Evolutionary conservation across 345 rosid genomes (phyloP), one percentile per base, ranked within the genome.

Genomic region (Excoecaria agallocha): DNA sequence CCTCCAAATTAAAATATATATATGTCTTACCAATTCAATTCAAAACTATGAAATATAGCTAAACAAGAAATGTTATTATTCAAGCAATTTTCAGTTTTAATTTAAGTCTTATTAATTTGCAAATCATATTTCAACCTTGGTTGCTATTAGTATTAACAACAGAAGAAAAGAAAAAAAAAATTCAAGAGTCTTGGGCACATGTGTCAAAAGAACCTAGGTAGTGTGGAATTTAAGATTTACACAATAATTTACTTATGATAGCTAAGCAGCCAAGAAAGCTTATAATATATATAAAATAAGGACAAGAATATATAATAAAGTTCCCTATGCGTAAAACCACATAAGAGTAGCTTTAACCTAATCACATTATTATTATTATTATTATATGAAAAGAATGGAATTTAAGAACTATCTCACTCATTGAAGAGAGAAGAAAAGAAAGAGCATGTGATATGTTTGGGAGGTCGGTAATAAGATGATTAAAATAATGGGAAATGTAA

Each of bases 381-480:
- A 62, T 2, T 15, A 37, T 30, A 43, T 43, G 48, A 43, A 6
- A 10, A 68, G 48, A 38, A 22, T 37, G 46, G 75, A 78, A 68
- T 71, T 71, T 38, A 65, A 52, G 81, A 69, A 73, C 39, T 54
- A 35, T 57, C 66, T 67, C 66, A 66, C 77, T 78, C 71, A 72
- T 76, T 54, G 82, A 76, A 39, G 39, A 64, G 55, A 46, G 68
- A 75, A 50, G 30, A 58, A 75, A 41, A 58, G 39, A 61, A 75
- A 59, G 45, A 66, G 39, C 87, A 87, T 82, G 88, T 85, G 88
- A 78, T 49, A 67, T 87, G 88, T 87, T 83, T 80, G 85, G 82
- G 73, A 77, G 85, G 87, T 87, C 67, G 86, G 90, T 83, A 82
- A 73, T 81, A 84, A 65, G 83, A 81, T 82, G 81, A 72, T 20